Conservation (phyloP, 805 yeast genomes). For the Kodamaea jinghongensis region DNA sequence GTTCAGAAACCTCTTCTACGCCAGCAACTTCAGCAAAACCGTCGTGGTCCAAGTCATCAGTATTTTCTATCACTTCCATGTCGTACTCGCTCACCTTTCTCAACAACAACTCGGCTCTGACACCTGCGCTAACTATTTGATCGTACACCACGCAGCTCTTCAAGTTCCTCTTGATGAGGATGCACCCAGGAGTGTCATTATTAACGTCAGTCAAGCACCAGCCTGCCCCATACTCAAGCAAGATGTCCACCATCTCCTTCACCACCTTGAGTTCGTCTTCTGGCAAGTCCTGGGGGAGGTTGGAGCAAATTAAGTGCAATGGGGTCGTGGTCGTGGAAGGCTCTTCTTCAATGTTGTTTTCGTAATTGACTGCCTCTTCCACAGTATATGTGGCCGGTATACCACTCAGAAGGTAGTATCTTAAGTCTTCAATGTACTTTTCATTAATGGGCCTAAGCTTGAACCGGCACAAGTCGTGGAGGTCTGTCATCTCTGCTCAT, state of each 20-base stretch:
- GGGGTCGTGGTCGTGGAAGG: conserved; percentile 66
- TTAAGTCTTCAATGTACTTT: conserved; percentile 45
- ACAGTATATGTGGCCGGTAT: conserved; percentile 81
- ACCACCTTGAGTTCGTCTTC: conserved; percentile 46
- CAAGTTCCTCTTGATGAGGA: conserved; percentile 54
- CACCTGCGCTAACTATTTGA: conserved; percentile 77
- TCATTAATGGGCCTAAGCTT: conserved; percentile 48
- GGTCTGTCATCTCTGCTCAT: conserved; percentile 53
- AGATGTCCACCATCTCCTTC: conserved; percentile 53
- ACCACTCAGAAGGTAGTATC: conserved; percentile 52
- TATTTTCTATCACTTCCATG: conserved; percentile 56
- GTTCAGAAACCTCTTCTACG: conserved; percentile 11
- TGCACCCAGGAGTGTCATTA: conserved; percentile 82
- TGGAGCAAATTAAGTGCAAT: conserved; percentile 63
- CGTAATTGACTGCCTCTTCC: conserved; percentile 67
- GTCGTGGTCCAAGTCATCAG: conserved; percentile 26
- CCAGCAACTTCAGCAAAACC: conserved; percentile 15
- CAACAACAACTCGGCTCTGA: conserved; percentile 78
- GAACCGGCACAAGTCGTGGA: conserved; percentile 62
- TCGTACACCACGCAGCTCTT: conserved; percentile 39
- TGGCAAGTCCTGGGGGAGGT: conserved; percentile 45
- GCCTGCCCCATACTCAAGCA: conserved; percentile 87
- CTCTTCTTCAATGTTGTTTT: conserved; percentile 38
- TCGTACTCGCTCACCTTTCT: conserved; percentile 65
- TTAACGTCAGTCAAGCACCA: conserved; percentile 79